These are phyloP conservation scores for Aureobasidium sp. DNA, from an alignment of 2,329 filamentous ascomycete species.

Conservation along the genomic window DNA sequence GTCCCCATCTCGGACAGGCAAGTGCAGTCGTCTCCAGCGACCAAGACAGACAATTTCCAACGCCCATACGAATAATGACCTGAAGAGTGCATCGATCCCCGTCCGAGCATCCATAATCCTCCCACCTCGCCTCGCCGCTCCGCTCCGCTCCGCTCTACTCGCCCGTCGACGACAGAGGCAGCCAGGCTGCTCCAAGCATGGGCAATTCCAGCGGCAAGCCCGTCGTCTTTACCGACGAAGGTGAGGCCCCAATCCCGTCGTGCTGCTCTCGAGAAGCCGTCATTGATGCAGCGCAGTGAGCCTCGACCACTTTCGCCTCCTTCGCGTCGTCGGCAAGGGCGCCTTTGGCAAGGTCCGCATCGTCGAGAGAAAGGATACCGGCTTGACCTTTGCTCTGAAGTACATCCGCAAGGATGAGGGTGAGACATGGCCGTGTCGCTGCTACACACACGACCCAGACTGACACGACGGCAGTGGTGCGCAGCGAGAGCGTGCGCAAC, in stretches of 20 bases:
- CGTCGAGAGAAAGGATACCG: conserved; percentile 93
- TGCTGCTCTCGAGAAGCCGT: not conserved
- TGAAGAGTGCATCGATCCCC: not conserved
- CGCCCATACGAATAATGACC: conserved; percentile 13
- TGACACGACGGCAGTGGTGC: conserved; percentile 61
- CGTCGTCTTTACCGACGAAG: conserved; percentile 86
- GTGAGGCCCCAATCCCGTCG: conserved; percentile 44
- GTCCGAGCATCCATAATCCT: not conserved
- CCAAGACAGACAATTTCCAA: not conserved
- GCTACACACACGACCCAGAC: not conserved
- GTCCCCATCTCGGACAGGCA: not conserved
- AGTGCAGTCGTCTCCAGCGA: not conserved
- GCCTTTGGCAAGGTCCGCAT: conserved; percentile 99
- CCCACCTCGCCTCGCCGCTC: not conserved
- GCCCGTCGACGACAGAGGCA: not conserved
- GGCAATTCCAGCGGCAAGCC: conserved; percentile 94
- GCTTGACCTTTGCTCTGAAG: conserved; percentile 89
- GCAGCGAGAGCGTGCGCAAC: conserved; percentile 94
- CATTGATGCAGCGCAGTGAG: conserved; percentile 56
- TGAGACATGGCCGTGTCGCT: conserved; percentile 36
- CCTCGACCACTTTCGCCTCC: conserved; percentile 90
- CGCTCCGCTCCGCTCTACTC: not conserved
- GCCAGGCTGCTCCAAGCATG: conserved; percentile 47
- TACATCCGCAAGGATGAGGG: conserved; percentile 99
- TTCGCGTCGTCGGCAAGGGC: conserved; percentile 93